Conservation (phyloP, 345 rosid genomes). For the Kernera saxatilis region DNA sequence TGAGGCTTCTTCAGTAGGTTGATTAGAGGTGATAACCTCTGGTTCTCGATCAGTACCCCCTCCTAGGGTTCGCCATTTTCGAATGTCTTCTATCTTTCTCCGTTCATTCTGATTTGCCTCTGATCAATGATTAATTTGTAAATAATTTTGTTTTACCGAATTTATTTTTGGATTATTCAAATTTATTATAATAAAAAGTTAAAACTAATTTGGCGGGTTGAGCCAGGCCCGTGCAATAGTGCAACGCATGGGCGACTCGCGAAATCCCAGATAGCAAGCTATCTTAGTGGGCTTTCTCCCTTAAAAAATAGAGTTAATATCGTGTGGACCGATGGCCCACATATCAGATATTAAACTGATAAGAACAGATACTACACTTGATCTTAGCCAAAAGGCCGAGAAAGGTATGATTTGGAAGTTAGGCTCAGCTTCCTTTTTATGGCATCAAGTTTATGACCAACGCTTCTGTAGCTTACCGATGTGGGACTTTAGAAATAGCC, state of each 20-base stretch:
- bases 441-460: background rate
- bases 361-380: conserved; percentile 60
- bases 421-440: background rate
- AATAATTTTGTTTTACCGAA: background rate
- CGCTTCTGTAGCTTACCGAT: background rate
- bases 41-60: conserved; percentile 42
- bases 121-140: background rate
- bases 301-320: conserved; percentile 26
- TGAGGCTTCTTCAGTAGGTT: conserved; percentile 70
- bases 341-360: conserved; percentile 57
- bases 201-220: background rate
- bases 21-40: conserved; percentile 32
- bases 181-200: background rate
- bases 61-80: conserved; percentile 79
- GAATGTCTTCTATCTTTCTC: background rate
- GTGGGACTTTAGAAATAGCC: conserved; percentile 12
- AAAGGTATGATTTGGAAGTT: conserved; percentile 34
- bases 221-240: conserved; percentile 22
- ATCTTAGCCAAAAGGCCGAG: conserved; percentile 71
- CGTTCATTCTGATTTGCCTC: too few relatives aligned
- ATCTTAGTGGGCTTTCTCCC: background rate
- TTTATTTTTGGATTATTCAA: background rate
- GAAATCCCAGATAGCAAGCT: conserved; percentile 21
- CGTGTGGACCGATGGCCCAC: conserved; percentile 25
- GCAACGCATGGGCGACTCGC: conserved; percentile 16